Base-by-base conservation (phyloP, 257 asterid species). In the Solanum rostratum region DNA sequence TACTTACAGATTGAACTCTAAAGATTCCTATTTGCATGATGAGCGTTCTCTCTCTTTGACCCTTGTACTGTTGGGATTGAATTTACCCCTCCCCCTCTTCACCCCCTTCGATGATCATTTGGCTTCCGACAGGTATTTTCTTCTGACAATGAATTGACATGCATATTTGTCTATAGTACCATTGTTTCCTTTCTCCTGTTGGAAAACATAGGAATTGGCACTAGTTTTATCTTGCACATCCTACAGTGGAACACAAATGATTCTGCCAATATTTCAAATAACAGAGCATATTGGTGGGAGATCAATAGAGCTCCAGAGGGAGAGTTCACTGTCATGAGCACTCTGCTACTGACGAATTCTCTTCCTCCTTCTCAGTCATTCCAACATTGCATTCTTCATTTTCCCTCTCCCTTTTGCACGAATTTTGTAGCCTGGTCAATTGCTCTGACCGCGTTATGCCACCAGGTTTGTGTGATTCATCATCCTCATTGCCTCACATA, bases 401-500 rank as follows among this genome's bases (percentile, higher is more conserved):
- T 49, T 0, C 33, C 41, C 2, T 20, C 59, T 74, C 88, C n/a
- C 30, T 39, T 76, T 85, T 83, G 46, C 94, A 93, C 12, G 92
- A 95, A 27, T 91, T 90, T 59, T 87, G 69, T 1, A 92, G 91
- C 85, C 91, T 83, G 14, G 84, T 65, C 11, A 92, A 84, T 87
- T 89, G 94, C 45, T 92, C 93, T 18, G 90, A 84, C 55, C 1
- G 82, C 2, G 45, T 15, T 49, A 15, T 6, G 3, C 82, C 27
- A 7, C 85, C 92, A 1, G 90, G 85, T 80, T 84, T 74, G 27
- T 95, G 37, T 92, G 92, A 69, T 85, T 92, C 95, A 93, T 91
- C 87, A 94, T 88, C 92, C 87, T 91, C 95, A 91, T 90, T 2
- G 91, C 92, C 84, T 93, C 97, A 29, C 88, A 91, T 57, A 92